Base-by-base conservation (phyloP, 257 asterid genomes). In the Linderniella brevidens region DNA sequence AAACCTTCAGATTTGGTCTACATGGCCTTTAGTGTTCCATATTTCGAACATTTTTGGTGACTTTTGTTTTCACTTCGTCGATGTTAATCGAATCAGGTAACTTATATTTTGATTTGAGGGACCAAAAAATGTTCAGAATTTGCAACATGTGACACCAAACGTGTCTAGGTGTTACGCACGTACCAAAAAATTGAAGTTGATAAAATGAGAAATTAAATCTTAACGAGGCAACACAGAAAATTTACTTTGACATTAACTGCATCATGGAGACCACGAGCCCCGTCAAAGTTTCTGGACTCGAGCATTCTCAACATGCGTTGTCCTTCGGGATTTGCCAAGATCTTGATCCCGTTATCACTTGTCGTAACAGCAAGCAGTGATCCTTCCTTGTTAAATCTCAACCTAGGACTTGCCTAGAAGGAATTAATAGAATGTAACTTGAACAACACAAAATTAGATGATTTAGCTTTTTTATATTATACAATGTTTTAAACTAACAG, bases 331-430 rank as follows among this genome's bases (percentile, higher is more conserved):
- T 84, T 88, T 52, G 93, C 93, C 74, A 88, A 60, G 49, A 88
- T 73, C 70, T 88, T 88, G 60, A 88, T 88, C 62, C 97, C 97
- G 64, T 76, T 84, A 50, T 88, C 97, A 51, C 79, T 80, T 0
- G 95, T 84, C 29, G 95, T 83, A 64, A 88, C 83, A 59, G 95
- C 95, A 38, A 88, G 77, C 60, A 88, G 58, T 0, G 97, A 80
- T 25, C 95, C 97, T 72, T 88, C 97, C 71, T 84, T 88, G 35
- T 88, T 84, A 68, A 88, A 88, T 68, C 95, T 63, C 52, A 83
- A 69, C 54, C 93, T 76, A 60, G 97, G 95, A 61, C 95, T 83
- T 37, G 92, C 93, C 97, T 87, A 72, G 61, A 70, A n/a, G 51
- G 10, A 18, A 9, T 3, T 45, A 4, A 35, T 11, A 4, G 35